phyloP scores from a whole-genome alignment of 257 asterid species.

The Primulina eburnea region DNA sequence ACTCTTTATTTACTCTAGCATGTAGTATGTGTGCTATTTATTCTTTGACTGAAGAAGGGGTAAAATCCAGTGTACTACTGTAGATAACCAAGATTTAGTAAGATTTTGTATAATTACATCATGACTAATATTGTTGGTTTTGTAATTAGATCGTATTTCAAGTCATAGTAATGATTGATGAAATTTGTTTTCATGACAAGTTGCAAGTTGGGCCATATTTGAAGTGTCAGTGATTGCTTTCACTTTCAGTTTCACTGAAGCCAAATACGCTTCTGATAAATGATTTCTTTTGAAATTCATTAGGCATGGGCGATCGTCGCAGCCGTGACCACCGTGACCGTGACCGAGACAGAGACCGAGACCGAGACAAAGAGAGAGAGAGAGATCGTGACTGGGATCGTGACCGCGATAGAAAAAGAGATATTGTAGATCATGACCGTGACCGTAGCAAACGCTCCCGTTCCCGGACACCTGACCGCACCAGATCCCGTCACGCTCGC shows the following conservation, averaged over 20 bases:
- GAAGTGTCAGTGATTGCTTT: no score
- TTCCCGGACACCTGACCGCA: conserved; percentile 80
- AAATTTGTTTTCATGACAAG: neutral
- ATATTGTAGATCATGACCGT: conserved; percentile 25
- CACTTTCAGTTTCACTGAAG: no score
- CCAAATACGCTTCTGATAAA: no score
- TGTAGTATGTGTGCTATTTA: no score
- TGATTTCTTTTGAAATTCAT: neutral
- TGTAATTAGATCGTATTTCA: neutral
- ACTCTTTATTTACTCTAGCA: no score
- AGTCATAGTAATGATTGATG: neutral
- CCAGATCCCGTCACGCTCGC: conserved; percentile 61
- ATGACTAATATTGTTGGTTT: neutral
- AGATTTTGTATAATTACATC: neutral
- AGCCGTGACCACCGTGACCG: conserved; percentile 36
- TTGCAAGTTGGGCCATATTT: no score
- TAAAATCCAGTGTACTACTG: no score
- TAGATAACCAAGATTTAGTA: neutral
- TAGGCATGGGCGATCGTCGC: conserved; percentile 65
- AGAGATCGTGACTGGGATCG: conserved; percentile 10
- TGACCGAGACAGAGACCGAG: conserved; percentile 36
- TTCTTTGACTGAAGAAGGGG: no score
- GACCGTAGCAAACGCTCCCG: conserved; percentile 64
- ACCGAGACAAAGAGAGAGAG: conserved; percentile 32
- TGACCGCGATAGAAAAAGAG: conserved; percentile 29